Conservation (phyloP, 176 grass and related monocot species). For the Lolium rigidum region DNA sequence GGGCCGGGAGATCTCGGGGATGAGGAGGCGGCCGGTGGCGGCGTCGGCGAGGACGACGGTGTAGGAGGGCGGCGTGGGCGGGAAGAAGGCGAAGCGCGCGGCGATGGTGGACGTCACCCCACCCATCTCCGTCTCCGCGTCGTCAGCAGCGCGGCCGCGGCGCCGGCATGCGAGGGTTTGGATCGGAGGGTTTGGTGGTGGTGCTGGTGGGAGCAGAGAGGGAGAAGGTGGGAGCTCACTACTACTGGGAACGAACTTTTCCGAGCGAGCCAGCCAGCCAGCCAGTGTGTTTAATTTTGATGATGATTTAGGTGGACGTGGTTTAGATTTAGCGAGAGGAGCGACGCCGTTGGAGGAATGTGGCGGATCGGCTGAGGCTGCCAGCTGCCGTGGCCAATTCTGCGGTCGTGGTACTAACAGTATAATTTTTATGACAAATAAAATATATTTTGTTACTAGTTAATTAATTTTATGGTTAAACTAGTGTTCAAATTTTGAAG, state of each 20-base stretch:
- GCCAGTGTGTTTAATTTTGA: constrained; percentile 8
- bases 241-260: constrained; percentile 18
- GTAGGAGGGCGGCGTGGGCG: constrained; percentile 89
- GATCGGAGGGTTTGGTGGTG: constrained; percentile 56
- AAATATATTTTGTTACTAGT: too few species aligned
- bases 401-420: not conserved
- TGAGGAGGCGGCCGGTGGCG: constrained; percentile 64
- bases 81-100: constrained; percentile 93
- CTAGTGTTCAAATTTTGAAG: too few species aligned
- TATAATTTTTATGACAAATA: too few species aligned
- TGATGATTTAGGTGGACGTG: constrained; percentile 23
- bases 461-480: too few species aligned
- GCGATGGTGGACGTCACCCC: constrained; percentile 89
- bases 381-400: constrained; percentile 28
- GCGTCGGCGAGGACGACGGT: constrained; percentile 65
- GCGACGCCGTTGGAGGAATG: constrained; percentile 50
- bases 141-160: constrained; percentile 45
- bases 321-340: constrained; percentile 43
- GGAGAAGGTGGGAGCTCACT: constrained; percentile 49
- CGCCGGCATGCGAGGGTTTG: constrained; percentile 54
- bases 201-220: not conserved
- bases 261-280: not conserved
- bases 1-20: constrained; percentile 65
- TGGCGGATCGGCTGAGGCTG: constrained; percentile 57
- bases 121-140: constrained; percentile 59